Base-by-base conservation (phyloP, 306 rosid species). In the Vigna reflexopilosa region DNA sequence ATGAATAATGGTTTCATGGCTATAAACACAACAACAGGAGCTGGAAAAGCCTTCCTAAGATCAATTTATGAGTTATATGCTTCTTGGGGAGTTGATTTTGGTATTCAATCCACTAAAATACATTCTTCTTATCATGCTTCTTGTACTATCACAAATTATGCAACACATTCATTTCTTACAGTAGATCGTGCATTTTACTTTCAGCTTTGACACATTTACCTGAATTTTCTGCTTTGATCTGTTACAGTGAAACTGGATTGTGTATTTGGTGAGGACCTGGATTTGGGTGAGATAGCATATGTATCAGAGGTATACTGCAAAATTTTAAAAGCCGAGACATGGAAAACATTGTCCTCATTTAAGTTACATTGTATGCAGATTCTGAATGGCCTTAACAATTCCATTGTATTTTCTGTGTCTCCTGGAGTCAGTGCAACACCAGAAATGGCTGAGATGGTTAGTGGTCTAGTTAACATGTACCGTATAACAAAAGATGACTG, bases 61-160 rank as follows among this genome's bases (percentile, higher is more conserved):
- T 93, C 98, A 34, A 87, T 93, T 15, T 89, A 91, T 86, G 45
- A 44, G 54, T 83, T 89, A 34, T 91, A 85, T 85, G 90, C 89
- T 50, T 90, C 86, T 10, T 93, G 96, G 98, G 94, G 91, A 62
- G 89, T 93, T 84, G 96, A 91, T 83, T 93, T 89, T 80, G 96
- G 96, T 93, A 91, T 75, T 67, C 48, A 45, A 16, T 67, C 52
- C 16, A 42, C 54, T 47, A 6, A 72, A 56, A 24, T 45, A 55
- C 26, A 32, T 52, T 12, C 3, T 36, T 17, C 32, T 72, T 57
- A 44, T 40, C 49, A 22, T 16, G 24, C 1, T 22, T 16, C 1
- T 22, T 16, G 24, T 1, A 16, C 8, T 50, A 16, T 44, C 13
- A 20, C 20, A 76, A 54, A 16, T 40, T 36, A 38, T 64, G 17